Percentiles rank a stretch among this genome's conserved stretches.
Evolutionary conservation across 305 asterid genomes (phyloP).

Genomic region (Fraxinus xanthoxyloides): DNA sequence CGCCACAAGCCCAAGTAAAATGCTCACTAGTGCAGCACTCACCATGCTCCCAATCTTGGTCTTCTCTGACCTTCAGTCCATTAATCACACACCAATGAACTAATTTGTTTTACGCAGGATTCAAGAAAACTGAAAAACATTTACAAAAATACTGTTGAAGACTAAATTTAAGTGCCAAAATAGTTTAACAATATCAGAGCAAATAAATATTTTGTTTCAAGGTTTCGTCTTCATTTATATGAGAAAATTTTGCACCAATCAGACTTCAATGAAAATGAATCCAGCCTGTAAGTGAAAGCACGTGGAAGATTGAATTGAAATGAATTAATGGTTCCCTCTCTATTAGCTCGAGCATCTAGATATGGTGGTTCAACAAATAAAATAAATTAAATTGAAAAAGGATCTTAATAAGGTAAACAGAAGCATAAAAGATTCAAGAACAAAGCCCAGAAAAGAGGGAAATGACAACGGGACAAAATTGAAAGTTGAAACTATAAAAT

Average conservation of each 20-base stretch:
- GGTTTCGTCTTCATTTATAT: not conserved
- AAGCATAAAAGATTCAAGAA: not conserved
- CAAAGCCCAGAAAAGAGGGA: not conserved
- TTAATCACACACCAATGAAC: constrained; percentile 16
- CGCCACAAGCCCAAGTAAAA: constrained; percentile 66
- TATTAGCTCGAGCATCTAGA: not conserved
- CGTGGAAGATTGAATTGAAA: not conserved
- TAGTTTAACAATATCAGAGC: not conserved
- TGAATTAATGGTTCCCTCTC: not conserved
- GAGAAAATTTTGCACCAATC: not conserved
- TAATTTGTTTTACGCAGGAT: not conserved
- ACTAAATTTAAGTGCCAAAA: not conserved
- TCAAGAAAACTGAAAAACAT: not conserved
- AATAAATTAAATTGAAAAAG: not conserved
- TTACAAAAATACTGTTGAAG: not conserved
- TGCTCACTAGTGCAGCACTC: constrained; percentile 78
- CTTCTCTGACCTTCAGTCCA: constrained; percentile 70
- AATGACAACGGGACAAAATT: not conserved
- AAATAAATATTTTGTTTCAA: not conserved
- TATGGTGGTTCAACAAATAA: not conserved
- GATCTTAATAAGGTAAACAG: not conserved
- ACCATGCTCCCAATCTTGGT: constrained; percentile 80
- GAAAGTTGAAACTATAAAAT: not conserved
- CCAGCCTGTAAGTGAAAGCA: not conserved
- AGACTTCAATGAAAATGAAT: not conserved